Evolutionary conservation across 2,329 filamentous ascomycete genomes (phyloP).

Genomic region (Aspergillus vadensis): DNA sequence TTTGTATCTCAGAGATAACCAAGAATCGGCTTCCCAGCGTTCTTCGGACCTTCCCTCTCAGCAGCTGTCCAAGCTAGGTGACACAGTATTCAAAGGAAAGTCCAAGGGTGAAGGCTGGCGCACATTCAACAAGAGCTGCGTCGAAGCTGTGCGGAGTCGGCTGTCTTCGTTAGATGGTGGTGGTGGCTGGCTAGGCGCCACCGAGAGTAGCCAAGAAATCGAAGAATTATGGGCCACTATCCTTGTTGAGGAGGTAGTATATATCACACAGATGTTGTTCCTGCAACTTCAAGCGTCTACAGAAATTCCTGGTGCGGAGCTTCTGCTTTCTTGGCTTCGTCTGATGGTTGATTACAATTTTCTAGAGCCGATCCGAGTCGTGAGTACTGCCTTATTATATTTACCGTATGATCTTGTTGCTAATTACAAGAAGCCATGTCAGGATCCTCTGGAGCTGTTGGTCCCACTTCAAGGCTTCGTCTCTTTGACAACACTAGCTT

Average conservation of each 20-base stretch:
- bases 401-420: constrained; percentile 18
- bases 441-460: constrained; percentile 41
- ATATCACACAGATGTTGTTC: constrained; percentile 73
- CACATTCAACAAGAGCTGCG: constrained; percentile 36
- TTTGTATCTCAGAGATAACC: constrained; percentile 30
- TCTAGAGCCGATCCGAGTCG: constrained; percentile 63
- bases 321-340: constrained; percentile 73
- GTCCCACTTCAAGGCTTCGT: constrained; percentile 69
- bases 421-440: constrained; percentile 36
- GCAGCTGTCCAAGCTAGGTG: constrained; percentile 29
- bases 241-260: constrained; percentile 69
- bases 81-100: constrained; percentile 34
- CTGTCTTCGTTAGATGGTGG: constrained; percentile 36
- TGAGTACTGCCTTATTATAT: constrained; percentile 42
- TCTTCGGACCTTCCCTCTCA: constrained; percentile 17
- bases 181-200: constrained; percentile 50
- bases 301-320: constrained; percentile 58
- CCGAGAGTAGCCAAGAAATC: constrained; percentile 56
- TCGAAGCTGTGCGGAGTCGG: constrained; percentile 38
- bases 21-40: constrained; percentile 15
- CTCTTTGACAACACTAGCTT: constrained; percentile 68
- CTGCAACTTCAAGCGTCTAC: constrained; percentile 65
- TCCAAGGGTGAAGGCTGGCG: constrained; percentile 27
- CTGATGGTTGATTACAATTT: constrained; percentile 70
- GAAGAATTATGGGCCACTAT: constrained; percentile 65